Evolutionary conservation across 208 protist species (phyloP), one percentile per base, ranked within the genome.

Genomic region (Trypanosoma melophagium): DNA sequence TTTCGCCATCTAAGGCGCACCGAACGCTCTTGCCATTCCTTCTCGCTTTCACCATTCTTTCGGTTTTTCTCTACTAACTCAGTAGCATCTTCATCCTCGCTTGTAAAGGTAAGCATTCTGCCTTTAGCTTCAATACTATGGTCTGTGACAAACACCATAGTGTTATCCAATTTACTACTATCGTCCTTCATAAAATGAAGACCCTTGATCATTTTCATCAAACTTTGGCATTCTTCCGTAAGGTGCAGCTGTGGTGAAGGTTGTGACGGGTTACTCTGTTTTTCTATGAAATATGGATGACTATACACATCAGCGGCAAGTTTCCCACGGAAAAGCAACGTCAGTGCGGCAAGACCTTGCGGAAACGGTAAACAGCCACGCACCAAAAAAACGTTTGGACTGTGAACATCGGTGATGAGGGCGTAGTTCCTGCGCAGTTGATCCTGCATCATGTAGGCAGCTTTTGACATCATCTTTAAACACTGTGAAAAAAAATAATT

Each of bases 221-320:
- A 77, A 60, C 84, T 79, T 70, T 95, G 89, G 44, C 70, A 79
- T 66, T 95, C 89, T 60, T 95, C 89, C 0, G 89, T 95, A 55
- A 95, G 79, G 69, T 95, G 89, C 70, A 93, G 58, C 77, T 92
- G 86, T 35, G 89, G 85, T 9, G 86, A 93, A 13, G 89, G 81
- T 74, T 95, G 89, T 24, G 76, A 75, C 0, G 89, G 86, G 63
- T 95, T 77, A 58, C 84, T 90, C 71, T 95, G 86, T 71, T 92
- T 92, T 61, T 95, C 89, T 41, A 95, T 84, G 49, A 95, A 95
- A 76, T 92, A 95, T 16, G 71, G 80, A 67, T 95, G 89, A 19
- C 84, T 84, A 74, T 93, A 95, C 21, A 92, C 84, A 49, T 92
- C 86, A 5, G 86, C 84, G 3, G 85, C 79, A 7, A 71, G 52